Conservation (phyloP, 306 rosid species). For the Prunus padus region DNA sequence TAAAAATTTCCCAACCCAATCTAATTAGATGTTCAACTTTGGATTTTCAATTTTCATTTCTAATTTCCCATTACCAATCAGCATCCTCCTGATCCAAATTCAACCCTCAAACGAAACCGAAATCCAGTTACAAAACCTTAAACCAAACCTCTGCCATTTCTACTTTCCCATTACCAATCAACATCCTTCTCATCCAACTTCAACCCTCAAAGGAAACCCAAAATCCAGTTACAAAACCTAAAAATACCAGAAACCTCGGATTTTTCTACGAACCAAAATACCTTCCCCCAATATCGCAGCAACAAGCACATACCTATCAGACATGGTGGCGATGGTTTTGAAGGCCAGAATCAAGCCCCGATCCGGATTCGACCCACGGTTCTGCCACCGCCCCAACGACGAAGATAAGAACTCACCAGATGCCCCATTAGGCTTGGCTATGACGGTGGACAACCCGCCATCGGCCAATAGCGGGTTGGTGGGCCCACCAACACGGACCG, state of each 20-base stretch:
- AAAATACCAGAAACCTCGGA: neutral
- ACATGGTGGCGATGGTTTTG: conserved; percentile 92
- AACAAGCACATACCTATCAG: conserved; percentile 61
- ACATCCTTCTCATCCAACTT: neutral
- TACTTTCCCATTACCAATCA: neutral
- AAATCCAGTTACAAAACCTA: neutral
- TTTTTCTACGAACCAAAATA: neutral
- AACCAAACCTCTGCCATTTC: neutral
- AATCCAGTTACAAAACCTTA: neutral
- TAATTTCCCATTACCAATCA: neutral
- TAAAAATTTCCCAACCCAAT: neutral
- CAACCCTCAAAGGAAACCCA: neutral
- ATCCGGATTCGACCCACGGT: conserved; percentile 89
- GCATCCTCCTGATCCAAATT: neutral
- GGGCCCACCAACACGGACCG: conserved; percentile 94
- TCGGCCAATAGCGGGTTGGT: conserved; percentile 77
- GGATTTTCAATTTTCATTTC: neutral
- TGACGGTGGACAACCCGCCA: conserved; percentile 89
- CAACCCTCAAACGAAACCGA: neutral
- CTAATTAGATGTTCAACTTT: neutral
- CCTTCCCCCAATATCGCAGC: neutral
- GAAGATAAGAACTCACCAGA: conserved; percentile 76
- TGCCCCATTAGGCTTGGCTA: conserved; percentile 85
- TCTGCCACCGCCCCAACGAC: conserved; percentile 96
- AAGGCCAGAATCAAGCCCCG: conserved; percentile 83